phyloP scores from a whole-genome alignment of 2,329 filamentous ascomycete genomes.

The Aspergillus sp. region DNA sequence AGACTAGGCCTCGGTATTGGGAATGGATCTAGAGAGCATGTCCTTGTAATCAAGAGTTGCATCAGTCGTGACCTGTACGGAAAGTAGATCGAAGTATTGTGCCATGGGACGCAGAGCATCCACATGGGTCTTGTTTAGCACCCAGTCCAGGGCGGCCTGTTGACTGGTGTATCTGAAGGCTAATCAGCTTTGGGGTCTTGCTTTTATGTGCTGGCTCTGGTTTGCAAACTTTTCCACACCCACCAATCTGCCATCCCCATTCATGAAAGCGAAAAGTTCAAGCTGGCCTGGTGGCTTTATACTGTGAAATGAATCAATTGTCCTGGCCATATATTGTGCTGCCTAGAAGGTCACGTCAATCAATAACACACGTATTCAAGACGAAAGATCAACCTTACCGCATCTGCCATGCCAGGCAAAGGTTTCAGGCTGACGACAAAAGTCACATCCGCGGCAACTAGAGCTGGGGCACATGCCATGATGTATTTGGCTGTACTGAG shows the following conservation, averaged over 20 bases:
- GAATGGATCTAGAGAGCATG: not conserved
- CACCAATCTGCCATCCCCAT: slow-evolving; percentile 3
- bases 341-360: not conserved
- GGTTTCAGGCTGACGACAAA: slow-evolving; percentile 5
- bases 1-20: not conserved
- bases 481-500: not conserved
- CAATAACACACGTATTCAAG: not conserved
- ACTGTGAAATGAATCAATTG: slow-evolving; percentile 2
- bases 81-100: not conserved
- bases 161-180: not conserved
- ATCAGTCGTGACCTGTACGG: slow-evolving; percentile 2
- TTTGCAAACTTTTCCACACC: slow-evolving; percentile 1
- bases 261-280: slow-evolving; percentile 1
- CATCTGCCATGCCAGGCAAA: slow-evolving; percentile 2
- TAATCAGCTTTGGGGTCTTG: not conserved
- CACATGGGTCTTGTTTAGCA: slow-evolving; percentile 2
- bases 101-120: slow-evolving; percentile 1
- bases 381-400: not conserved
- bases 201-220: not conserved
- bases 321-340: slow-evolving; percentile 2
- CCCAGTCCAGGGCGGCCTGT: slow-evolving; percentile 1
- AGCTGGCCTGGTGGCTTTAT: slow-evolving; percentile 1
- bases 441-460: slow-evolving; percentile 1
- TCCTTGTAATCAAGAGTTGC: not conserved
- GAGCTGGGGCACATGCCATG: not conserved